Evolutionary conservation across 257 asterid genomes (phyloP).

Genomic region (Primulina tabacum): DNA sequence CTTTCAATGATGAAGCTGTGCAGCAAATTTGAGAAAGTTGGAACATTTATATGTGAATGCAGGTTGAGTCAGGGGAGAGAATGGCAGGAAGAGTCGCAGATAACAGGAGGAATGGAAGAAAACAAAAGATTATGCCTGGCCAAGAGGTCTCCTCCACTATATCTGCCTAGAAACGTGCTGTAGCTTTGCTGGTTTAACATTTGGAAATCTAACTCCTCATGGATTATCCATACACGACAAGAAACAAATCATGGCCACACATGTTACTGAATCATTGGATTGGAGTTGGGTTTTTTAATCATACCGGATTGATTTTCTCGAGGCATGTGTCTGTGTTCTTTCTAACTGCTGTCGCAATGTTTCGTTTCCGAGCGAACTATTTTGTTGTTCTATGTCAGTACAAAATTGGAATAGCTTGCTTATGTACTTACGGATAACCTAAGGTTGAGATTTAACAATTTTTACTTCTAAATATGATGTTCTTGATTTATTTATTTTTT

Average conservation of each 20-base stretch:
- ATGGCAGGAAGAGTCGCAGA: constrained; percentile 32
- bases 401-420: not conserved
- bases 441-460: not conserved
- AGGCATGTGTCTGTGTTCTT: not conserved
- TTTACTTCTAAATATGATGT: too few species aligned
- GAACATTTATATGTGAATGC: constrained; percentile 19
- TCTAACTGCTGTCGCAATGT: not conserved
- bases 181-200: not conserved
- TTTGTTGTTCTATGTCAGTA: not conserved
- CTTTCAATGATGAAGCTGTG: not conserved
- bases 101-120: constrained; percentile 24
- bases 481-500: too few species aligned
- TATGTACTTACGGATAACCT: not conserved
- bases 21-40: not conserved
- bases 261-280: not conserved
- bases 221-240: not conserved
- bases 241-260: not conserved
- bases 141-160: constrained; percentile 25
- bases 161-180: not conserved
- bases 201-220: not conserved
- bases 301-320: not conserved
- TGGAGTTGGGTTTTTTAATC: not conserved
- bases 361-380: not conserved
- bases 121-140: constrained; percentile 24
- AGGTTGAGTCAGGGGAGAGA: constrained; percentile 44